Percentiles rank a stretch among this genome's conserved stretches.
Conservation (phyloP, 129 eudicot genomes). For the Ambrosia trifida region DNA sequence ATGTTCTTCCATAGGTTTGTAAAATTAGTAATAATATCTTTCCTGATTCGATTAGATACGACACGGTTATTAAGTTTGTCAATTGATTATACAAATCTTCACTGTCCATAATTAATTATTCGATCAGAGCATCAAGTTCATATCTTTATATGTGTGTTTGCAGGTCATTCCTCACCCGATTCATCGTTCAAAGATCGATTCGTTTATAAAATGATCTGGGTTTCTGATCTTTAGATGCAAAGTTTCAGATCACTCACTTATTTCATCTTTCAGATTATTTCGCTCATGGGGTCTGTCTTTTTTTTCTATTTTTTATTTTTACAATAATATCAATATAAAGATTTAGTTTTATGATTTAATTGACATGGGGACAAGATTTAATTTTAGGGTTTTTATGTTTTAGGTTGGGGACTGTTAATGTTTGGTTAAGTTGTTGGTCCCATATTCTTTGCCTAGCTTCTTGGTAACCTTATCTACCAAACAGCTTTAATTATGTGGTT, state of each 20-base stretch:
- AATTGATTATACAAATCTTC: constrained; percentile 2
- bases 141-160: background rate
- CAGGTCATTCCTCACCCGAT: constrained; percentile 23
- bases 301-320: background rate
- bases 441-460: constrained; percentile 31
- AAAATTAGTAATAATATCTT: background rate
- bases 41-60: constrained; percentile 30
- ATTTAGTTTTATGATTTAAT: background rate
- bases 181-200: constrained; percentile 16
- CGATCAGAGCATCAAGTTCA: background rate
- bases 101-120: background rate
- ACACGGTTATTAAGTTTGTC: constrained; percentile 8
- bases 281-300: constrained; percentile 40
- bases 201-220: constrained; percentile 13
- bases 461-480: constrained; percentile 20
- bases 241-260: constrained; percentile 27
- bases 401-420: background rate
- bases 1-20: constrained; percentile 25
- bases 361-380: background rate
- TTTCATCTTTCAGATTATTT: constrained; percentile 25
- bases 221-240: constrained; percentile 19
- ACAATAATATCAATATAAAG: no score
- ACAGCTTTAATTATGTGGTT: constrained; percentile 20
- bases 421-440: constrained; percentile 26
- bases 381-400: constrained; percentile 11